These are phyloP conservation scores for Chromera velia DNA, from an alignment of 73 alveolate genomes.

Conservation along the genomic window DNA sequence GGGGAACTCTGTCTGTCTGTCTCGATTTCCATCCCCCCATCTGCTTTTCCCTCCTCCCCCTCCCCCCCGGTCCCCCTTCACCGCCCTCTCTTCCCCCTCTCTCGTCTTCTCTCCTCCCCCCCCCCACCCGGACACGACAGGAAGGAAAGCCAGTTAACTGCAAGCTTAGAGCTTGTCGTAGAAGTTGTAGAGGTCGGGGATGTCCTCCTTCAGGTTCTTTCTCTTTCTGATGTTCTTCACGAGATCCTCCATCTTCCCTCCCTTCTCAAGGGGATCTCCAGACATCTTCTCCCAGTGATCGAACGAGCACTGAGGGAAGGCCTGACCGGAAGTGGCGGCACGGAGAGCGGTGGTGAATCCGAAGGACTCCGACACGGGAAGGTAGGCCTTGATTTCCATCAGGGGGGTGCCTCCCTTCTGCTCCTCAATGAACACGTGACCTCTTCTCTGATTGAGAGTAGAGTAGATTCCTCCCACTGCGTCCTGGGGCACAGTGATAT, in stretches of 20 bases:
- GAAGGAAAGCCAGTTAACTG: too few relatives aligned
- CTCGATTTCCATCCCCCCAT: too few relatives aligned
- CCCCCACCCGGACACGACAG: too few relatives aligned
- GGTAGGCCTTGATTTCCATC: conserved; percentile 83
- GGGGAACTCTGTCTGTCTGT: too few relatives aligned
- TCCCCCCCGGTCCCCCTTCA: too few relatives aligned
- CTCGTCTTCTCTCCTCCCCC: too few relatives aligned
- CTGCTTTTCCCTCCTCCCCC: too few relatives aligned
- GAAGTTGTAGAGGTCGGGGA: conserved; percentile 81
- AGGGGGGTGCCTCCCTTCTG: conserved; percentile 88
- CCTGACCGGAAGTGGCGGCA: conserved; percentile 94
- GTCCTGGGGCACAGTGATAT: conserved; percentile 64
- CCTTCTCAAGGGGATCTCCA: conserved; percentile 75
- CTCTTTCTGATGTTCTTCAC: conserved; percentile 70
- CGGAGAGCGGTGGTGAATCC: conserved; percentile 96
- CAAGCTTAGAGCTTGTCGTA: conserved; percentile 68
- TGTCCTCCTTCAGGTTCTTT: conserved; percentile 58
- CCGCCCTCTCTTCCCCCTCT: too few relatives aligned
- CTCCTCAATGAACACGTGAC: conserved; percentile 89
- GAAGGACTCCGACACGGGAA: conserved; percentile 98
- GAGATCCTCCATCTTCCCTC: conserved; percentile 59
- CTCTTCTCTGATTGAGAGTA: conserved; percentile 88
- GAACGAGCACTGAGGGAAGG: conserved; percentile 97
- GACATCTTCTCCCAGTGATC: conserved; percentile 87
- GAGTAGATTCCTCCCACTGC: conserved; percentile 69